Percentiles rank a stretch among this genome's conserved stretches.
phyloP scores from a whole-genome alignment of 805 yeast genomes.

The Schizosaccharomyces osmophilus region DNA sequence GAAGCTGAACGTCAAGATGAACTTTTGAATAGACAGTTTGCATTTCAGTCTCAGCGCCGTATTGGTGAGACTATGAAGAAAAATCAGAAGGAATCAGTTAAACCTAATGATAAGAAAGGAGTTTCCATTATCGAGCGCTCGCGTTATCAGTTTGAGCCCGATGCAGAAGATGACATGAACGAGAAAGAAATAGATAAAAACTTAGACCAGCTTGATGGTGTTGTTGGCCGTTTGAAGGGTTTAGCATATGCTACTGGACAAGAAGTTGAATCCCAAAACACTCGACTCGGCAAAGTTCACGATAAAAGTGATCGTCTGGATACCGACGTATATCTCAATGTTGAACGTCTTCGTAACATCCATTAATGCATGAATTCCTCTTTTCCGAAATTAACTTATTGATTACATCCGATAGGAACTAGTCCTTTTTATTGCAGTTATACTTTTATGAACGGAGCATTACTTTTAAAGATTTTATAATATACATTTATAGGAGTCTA shows the following conservation, averaged over 20 bases:
- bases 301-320: slow-evolving; percentile 69
- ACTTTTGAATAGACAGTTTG: slow-evolving; percentile 33
- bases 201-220: slow-evolving; percentile 47
- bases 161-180: slow-evolving; percentile 78
- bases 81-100: slow-evolving; percentile 6
- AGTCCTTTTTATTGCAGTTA: neutral
- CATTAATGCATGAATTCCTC: neutral
- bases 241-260: slow-evolving; percentile 49
- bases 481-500: no score
- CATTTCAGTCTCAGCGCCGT: slow-evolving; percentile 43
- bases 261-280: slow-evolving; percentile 60
- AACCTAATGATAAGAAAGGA: slow-evolving; percentile 21
- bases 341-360: slow-evolving; percentile 36
- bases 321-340: slow-evolving; percentile 56
- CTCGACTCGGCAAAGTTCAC: slow-evolving; percentile 47
- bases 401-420: slow-evolving; percentile 20
- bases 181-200: slow-evolving; percentile 71
- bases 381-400: slow-evolving; percentile 41
- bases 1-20: slow-evolving; percentile 36
- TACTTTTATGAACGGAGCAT: neutral
- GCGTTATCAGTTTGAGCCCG: slow-evolving; percentile 63
- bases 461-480: no score
- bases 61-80: slow-evolving; percentile 24
- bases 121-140: slow-evolving; percentile 31
- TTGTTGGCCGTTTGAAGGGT: slow-evolving; percentile 44